Conservation (phyloP, 176 grass and related monocot species). For the Saccharum spontaneum region DNA sequence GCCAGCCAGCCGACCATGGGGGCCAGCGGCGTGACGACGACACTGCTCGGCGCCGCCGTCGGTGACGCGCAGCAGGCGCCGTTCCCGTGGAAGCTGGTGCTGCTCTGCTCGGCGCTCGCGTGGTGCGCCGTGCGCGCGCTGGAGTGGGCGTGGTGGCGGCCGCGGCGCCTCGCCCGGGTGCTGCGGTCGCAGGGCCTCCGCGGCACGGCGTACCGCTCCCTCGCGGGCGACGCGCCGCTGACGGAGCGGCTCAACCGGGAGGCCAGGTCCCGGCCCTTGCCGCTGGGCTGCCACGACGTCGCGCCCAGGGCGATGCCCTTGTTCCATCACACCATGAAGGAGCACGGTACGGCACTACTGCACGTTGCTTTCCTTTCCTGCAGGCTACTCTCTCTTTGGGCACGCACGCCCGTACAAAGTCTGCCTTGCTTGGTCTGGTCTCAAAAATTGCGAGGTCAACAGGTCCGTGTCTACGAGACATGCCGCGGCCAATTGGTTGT, state of each 20-base stretch:
- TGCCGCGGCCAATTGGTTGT: not conserved
- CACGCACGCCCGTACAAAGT: not conserved
- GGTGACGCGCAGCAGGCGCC: not conserved
- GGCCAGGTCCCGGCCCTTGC: constrained; percentile 23
- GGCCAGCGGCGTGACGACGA: not conserved
- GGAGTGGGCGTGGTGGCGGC: constrained; percentile 47
- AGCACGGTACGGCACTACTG: not conserved
- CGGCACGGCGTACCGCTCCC: constrained; percentile 34
- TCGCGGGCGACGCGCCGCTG: constrained; percentile 35
- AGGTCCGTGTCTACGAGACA: not conserved
- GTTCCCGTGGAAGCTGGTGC: not conserved
- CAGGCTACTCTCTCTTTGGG: not conserved
- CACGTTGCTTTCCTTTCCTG: not conserved
- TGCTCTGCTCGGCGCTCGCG: not conserved
- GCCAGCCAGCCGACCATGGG: not conserved
- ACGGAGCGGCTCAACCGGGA: constrained; percentile 22
- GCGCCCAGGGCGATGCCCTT: constrained; percentile 27
- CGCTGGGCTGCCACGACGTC: constrained; percentile 31
- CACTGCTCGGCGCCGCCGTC: not conserved
- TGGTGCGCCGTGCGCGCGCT: constrained; percentile 26
- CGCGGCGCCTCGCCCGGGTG: constrained; percentile 21
- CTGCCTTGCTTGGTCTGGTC: not conserved
- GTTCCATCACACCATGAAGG: constrained; percentile 28
- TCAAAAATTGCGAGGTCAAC: not conserved
- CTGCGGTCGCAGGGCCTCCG: constrained; percentile 45